Conservation (phyloP, 176 grass and related monocot genomes). For the Stipa capillata region DNA sequence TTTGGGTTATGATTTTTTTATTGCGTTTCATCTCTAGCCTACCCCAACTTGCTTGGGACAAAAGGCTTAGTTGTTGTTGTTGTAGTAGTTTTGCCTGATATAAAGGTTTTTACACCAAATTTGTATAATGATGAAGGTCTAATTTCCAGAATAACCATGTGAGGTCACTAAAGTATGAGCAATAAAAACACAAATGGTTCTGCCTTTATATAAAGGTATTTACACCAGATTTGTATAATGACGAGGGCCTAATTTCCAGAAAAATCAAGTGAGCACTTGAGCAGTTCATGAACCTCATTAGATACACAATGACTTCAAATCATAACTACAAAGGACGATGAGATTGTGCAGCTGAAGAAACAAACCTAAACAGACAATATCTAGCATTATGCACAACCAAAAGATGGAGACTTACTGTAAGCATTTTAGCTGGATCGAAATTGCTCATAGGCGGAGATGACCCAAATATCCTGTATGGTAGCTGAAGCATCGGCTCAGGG, state of each 20-base stretch:
- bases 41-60: no score
- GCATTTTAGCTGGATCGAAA: constrained; percentile 99
- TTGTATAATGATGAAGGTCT: background rate
- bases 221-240: background rate
- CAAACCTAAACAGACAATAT: background rate
- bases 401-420: constrained; percentile 52
- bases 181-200: no score
- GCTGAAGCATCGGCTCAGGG: constrained; percentile 57
- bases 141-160: background rate
- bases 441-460: constrained; percentile 94
- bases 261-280: background rate
- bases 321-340: background rate
- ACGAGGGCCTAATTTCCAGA: background rate
- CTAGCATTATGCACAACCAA: background rate
- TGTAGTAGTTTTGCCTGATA: background rate
- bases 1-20: no score
- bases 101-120: background rate
- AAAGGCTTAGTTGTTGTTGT: no score
- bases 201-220: background rate
- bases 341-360: background rate
- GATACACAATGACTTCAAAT: background rate
- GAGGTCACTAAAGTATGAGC: background rate
- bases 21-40: no score
- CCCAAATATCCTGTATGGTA: constrained; percentile 95
- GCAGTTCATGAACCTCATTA: background rate